Conservation (phyloP, 2,329 filamentous ascomycete genomes). For the Chaetomiaceae sp. region DNA sequence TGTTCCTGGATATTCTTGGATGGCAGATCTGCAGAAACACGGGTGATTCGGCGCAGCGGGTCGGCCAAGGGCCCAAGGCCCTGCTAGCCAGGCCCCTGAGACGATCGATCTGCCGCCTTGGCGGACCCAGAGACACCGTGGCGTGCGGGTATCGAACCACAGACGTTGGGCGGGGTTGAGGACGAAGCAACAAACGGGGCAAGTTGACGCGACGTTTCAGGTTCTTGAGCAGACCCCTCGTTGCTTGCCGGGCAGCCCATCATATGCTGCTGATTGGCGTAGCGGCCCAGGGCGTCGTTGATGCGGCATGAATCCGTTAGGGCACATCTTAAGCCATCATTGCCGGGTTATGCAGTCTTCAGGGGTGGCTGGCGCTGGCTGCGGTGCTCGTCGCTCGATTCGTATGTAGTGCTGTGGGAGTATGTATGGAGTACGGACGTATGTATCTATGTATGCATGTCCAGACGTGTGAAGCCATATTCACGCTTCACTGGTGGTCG, state of each 20-base stretch:
- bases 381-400: conserved; percentile 1
- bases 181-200: conserved; percentile 11
- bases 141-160: conserved; percentile 1
- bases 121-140: background rate
- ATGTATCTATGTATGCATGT: no score
- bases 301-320: conserved; percentile 17
- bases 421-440: no score
- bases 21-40: conserved; percentile 6
- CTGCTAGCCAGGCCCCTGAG: background rate
- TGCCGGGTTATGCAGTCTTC: conserved; percentile 12
- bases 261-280: conserved; percentile 17
- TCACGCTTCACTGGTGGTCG: background rate
- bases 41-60: conserved; percentile 9
- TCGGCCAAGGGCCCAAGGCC: background rate
- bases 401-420: no score
- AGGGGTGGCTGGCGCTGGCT: background rate
- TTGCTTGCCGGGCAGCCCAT: conserved; percentile 2
- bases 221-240: conserved; percentile 16
- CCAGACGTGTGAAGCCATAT: no score
- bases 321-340: conserved; percentile 16
- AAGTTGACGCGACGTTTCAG: conserved; percentile 25
- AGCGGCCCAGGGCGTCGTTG: background rate
- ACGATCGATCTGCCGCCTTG: background rate
- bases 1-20: conserved; percentile 3
- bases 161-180: background rate